Conservation (phyloP, 2,329 filamentous ascomycete genomes). For the Fusarium brachygibbosum region DNA sequence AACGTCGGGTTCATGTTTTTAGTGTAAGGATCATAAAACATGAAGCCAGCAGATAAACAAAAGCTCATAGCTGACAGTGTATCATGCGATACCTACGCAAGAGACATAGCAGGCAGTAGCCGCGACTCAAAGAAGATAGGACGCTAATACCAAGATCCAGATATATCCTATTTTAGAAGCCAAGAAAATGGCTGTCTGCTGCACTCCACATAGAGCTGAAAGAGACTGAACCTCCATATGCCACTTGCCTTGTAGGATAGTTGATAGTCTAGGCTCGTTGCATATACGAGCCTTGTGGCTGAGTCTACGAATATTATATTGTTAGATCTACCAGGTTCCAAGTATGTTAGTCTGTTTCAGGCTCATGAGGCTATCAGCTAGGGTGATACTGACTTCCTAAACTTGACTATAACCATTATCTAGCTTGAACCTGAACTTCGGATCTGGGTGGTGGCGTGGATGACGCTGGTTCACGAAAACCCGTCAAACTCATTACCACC, state of each 20-base stretch:
- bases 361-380: background rate
- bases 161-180: background rate
- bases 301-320: background rate
- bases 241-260: background rate
- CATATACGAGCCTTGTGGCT: constrained; percentile 3
- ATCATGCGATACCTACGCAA: too few relatives aligned
- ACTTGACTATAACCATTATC: background rate
- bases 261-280: background rate
- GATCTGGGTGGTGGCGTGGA: background rate
- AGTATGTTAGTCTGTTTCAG: background rate
- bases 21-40: background rate
- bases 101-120: background rate
- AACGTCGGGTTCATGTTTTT: background rate
- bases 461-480: background rate
- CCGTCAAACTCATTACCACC: background rate
- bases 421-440: background rate
- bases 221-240: background rate
- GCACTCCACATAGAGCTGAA: background rate
- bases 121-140: background rate
- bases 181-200: background rate
- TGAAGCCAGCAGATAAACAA: background rate
- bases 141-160: background rate
- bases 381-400: background rate
- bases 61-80: background rate
- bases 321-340: background rate